Conservation (phyloP, 257 asterid species). For the Osmanthus fragrans region DNA sequence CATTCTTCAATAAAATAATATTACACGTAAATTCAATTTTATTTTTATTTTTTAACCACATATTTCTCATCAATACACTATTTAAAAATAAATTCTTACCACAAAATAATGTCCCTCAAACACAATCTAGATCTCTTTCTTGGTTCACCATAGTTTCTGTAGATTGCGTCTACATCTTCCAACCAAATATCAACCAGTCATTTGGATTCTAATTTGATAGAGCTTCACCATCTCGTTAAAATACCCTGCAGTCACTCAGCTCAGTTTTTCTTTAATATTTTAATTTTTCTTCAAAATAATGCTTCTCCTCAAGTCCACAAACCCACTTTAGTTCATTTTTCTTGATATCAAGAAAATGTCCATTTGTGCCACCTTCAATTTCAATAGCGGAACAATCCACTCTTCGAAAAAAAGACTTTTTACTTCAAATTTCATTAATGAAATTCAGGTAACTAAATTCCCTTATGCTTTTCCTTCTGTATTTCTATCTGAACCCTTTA, state of each 20-base stretch:
- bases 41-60: too few relatives aligned
- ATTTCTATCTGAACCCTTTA: slow-evolving; percentile 32
- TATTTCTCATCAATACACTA: too few relatives aligned
- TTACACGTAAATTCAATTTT: too few relatives aligned
- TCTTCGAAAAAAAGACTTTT: slow-evolving; percentile 34
- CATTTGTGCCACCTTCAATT: slow-evolving; percentile 46
- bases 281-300: slow-evolving; percentile 21
- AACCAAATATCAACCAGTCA: slow-evolving; percentile 64
- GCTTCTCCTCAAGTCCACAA: slow-evolving; percentile 25
- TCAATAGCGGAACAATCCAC: slow-evolving; percentile 43
- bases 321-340: slow-evolving; percentile 21
- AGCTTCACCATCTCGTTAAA: slow-evolving; percentile 16
- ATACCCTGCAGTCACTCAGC: slow-evolving; percentile 26
- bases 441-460: slow-evolving; percentile 48
- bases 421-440: slow-evolving; percentile 43
- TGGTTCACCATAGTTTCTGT: not conserved
- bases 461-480: slow-evolving; percentile 44
- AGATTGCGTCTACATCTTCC: slow-evolving; percentile 20
- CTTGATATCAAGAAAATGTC: slow-evolving; percentile 57
- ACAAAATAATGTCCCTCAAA: too few relatives aligned
- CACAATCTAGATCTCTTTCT: not conserved
- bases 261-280: slow-evolving; percentile 23
- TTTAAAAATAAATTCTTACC: too few relatives aligned
- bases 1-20: too few relatives aligned
- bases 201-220: slow-evolving; percentile 56